Evolutionary conservation across 305 asterid genomes (phyloP).

Genomic region (Fraxinus platypoda): DNA sequence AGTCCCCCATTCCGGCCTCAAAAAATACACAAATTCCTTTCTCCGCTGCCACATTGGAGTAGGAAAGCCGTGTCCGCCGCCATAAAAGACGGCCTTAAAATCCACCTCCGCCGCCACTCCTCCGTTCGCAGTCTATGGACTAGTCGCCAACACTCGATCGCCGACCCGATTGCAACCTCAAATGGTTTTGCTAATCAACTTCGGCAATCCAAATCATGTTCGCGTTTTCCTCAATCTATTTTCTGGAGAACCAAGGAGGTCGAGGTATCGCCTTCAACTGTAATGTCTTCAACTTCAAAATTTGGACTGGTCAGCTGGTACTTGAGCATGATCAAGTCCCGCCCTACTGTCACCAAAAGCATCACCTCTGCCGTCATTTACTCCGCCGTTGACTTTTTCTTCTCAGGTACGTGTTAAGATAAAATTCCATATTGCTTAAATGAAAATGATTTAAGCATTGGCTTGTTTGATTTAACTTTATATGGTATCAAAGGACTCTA

Average conservation of each 20-base stretch:
- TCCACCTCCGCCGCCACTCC: not conserved
- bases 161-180: constrained; percentile 3
- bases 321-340: constrained; percentile 48
- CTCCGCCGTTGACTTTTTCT: constrained; percentile 71
- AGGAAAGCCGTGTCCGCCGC: not conserved
- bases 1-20: not conserved
- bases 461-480: not conserved
- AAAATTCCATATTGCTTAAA: not conserved
- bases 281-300: constrained; percentile 25
- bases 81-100: not conserved
- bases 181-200: constrained; percentile 15
- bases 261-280: constrained; percentile 29
- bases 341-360: constrained; percentile 79
- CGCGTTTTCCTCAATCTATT: constrained; percentile 40
- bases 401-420: constrained; percentile 50
- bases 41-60: not conserved
- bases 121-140: not conserved
- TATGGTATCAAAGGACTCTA: not conserved
- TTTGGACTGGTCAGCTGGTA: constrained; percentile 52
- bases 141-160: not conserved
- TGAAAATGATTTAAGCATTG: not conserved
- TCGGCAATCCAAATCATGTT: constrained; percentile 33
- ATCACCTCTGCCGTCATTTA: constrained; percentile 67
- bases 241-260: constrained; percentile 31
- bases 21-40: not conserved